Conservation (phyloP, 768 basidiomycete genomes). For the Pholiota conissans region DNA sequence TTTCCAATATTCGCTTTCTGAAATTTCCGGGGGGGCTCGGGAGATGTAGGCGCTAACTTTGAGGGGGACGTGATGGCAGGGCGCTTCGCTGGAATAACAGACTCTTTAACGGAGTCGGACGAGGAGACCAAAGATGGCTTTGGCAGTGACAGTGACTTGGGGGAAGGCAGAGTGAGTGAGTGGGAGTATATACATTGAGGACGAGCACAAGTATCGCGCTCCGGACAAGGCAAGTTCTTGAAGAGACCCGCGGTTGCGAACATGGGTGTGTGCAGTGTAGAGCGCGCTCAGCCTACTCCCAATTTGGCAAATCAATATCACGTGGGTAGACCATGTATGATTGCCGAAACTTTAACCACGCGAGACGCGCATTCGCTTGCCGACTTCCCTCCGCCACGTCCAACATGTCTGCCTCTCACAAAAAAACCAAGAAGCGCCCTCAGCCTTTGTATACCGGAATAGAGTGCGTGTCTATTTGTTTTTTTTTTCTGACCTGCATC, state of each 20-base stretch:
- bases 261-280: slow-evolving; percentile 41
- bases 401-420: slow-evolving; percentile 9
- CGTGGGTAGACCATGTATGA: background rate
- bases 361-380: background rate
- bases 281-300: no score
- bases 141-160: slow-evolving; percentile 36
- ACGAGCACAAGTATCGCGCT: slow-evolving; percentile 45
- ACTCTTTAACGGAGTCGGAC: slow-evolving; percentile 17
- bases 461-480: slow-evolving; percentile 9
- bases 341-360: background rate
- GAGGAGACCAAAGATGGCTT: slow-evolving; percentile 21
- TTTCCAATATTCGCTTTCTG: slow-evolving; percentile 49
- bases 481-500: background rate
- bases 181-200: slow-evolving; percentile 71
- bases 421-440: slow-evolving; percentile 11
- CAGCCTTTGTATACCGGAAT: slow-evolving; percentile 8
- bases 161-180: slow-evolving; percentile 32
- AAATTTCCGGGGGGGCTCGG: slow-evolving; percentile 65
- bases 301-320: slow-evolving; percentile 9
- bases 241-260: slow-evolving; percentile 65
- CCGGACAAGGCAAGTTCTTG: slow-evolving; percentile 59
- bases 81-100: slow-evolving; percentile 54
- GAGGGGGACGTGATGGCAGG: slow-evolving; percentile 33
- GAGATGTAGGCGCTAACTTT: slow-evolving; percentile 21
- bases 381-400: background rate